Evolutionary conservation across 306 rosid species (phyloP), one percentile per base, ranked within the genome.

Genomic region (Prunus mongolica): DNA sequence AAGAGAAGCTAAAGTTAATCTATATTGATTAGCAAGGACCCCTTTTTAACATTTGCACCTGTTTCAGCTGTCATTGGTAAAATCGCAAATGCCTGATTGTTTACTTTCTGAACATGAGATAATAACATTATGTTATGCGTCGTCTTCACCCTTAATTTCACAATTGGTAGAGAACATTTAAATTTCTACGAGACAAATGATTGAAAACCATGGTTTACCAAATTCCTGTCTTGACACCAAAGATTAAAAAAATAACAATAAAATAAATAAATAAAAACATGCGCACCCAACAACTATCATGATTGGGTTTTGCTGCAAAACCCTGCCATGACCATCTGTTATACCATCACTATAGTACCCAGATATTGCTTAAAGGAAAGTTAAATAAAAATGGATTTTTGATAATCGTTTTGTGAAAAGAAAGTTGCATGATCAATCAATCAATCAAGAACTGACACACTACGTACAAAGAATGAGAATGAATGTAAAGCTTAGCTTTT

Each of bases 401-500:
- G 41, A 3, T 8, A 52, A 12, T 28, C 27, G 10, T 50, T 30
- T 52, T 54, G n/a, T n/a, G 75, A 12, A 34, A 34, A 11, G 20
- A 0, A 71, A 71, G 32, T 32, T 34, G n/a, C 65, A 71, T 9
- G 75, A 32, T 32, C 32, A 34, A 13, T 61, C 34, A 32, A 32
- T n/a, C 32, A 55, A 13, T 61, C 34, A 32, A 71, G 32, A n/a
- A 47, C 47, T 70, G 32, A 24, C 3, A 27, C 12, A 14, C 41
- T 62, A 6, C 13, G 54, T 38, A 15, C 2, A 65, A 64, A 68
- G 69, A 75, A 67, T 70, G 81, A 19, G 25, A 38, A 44, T 8
- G 25, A 49, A 38, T 73, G 61, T 24, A 4, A 67, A 67, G n/a
- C 15, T 50, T 84, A 82, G 68, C 76, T 79, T 64, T 20, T 46